Evolutionary conservation across 805 yeast species (phyloP).

Genomic region (Candida vaughaniae): DNA sequence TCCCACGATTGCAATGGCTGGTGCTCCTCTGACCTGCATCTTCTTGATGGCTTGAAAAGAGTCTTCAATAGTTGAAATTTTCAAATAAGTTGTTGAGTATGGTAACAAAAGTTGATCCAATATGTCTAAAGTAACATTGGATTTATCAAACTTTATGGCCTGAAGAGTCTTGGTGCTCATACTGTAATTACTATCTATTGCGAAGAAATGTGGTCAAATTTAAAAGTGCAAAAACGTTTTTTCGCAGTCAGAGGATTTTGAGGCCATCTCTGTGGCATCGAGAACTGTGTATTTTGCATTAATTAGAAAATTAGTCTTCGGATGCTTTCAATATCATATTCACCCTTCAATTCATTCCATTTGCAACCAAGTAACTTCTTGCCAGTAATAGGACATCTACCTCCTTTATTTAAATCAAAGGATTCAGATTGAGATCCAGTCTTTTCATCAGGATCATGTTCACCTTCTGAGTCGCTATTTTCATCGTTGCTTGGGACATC

Average conservation of each 20-base stretch:
- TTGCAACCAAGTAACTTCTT: constrained; percentile 68
- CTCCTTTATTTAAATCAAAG: constrained; percentile 47
- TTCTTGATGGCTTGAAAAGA: constrained; percentile 80
- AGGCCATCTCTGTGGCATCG: not conserved
- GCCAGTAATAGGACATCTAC: constrained; percentile 84
- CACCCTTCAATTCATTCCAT: constrained; percentile 53
- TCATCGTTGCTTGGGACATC: constrained; percentile 3
- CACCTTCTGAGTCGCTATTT: constrained; percentile 17
- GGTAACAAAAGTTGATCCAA: constrained; percentile 85
- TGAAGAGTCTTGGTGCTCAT: constrained; percentile 30
- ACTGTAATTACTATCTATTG: not conserved
- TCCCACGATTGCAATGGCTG: constrained; percentile 96
- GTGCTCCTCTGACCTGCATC: constrained; percentile 98
- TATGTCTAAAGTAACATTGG: constrained; percentile 49
- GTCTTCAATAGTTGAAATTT: constrained; percentile 62
- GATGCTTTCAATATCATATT: constrained; percentile 75
- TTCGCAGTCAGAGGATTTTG: too few species aligned
- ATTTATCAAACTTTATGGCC: constrained; percentile 66
- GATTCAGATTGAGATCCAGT: constrained; percentile 2
- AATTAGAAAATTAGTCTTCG: constrained; percentile 65
- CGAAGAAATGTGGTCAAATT: too few species aligned
- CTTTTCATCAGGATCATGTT: constrained; percentile 15
- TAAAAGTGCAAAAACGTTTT: not conserved
- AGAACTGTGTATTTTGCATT: not conserved
- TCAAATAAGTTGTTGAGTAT: constrained; percentile 67